A percentile compares a stretch with the other conserved stretches of the same genome.
phyloP scores from a whole-genome alignment of 805 yeast genomes.

The Metschnikowia picachoensis region DNA sequence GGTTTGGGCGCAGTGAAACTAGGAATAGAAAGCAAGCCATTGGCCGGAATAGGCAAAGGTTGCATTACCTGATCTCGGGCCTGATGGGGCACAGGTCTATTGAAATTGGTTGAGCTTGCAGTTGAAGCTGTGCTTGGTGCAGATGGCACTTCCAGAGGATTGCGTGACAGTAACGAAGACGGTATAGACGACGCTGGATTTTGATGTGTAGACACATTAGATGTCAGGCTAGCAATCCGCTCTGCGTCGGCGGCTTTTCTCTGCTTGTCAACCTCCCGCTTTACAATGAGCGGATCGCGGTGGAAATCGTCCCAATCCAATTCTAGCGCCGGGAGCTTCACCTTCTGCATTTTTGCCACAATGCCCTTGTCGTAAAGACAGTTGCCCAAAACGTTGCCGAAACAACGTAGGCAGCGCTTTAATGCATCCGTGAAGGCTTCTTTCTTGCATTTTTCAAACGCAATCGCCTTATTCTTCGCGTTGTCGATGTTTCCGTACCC shows the following conservation, averaged over 20 bases:
- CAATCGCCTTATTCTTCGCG: conserved; percentile 64
- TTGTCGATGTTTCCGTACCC: conserved; percentile 77
- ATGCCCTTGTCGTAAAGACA: conserved; percentile 78
- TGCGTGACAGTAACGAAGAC: no score
- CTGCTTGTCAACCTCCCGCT: conserved; percentile 22
- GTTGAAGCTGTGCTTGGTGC: background rate
- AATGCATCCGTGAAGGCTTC: conserved; percentile 84
- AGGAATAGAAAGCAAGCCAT: background rate
- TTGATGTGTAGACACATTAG: no score
- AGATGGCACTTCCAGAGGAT: no score
- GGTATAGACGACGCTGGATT: no score
- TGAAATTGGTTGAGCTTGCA: no score
- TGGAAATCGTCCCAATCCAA: conserved; percentile 31
- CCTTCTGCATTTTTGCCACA: conserved; percentile 46
- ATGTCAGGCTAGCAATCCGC: no score
- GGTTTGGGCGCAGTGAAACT: background rate
- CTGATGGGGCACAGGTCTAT: no score
- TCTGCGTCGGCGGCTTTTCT: background rate
- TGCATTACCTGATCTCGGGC: no score
- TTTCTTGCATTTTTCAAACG: conserved; percentile 76
- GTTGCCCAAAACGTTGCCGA: conserved; percentile 78
- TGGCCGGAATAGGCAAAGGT: background rate
- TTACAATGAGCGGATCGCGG: conserved; percentile 33
- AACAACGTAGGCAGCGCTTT: conserved; percentile 73
- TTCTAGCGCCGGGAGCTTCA: conserved; percentile 29